Evolutionary conservation across 2,329 filamentous ascomycete species (phyloP).

Genomic region (Drechslerella coelobrocha): DNA sequence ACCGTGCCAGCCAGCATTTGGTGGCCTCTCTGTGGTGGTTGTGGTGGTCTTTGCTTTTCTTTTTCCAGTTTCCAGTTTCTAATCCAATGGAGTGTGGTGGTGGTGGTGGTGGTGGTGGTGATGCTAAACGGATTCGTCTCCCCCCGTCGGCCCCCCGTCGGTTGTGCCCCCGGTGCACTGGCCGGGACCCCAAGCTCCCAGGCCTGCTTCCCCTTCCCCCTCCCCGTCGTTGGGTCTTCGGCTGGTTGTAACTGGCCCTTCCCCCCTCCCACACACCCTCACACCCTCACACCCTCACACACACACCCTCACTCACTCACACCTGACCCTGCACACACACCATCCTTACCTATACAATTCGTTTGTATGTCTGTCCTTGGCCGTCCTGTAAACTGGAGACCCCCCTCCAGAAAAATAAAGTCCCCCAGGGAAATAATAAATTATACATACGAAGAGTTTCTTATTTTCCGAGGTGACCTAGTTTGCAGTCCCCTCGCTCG

Average conservation of each 20-base stretch:
- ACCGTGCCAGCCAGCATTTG: slow-evolving; percentile 31
- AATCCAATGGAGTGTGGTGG: too few relatives aligned
- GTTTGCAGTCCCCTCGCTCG: slow-evolving; percentile 50
- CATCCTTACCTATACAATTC: slow-evolving; percentile 8
- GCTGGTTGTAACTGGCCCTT: slow-evolving; percentile 40
- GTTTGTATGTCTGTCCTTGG: not conserved
- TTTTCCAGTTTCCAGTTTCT: slow-evolving; percentile 24
- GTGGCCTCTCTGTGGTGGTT: slow-evolving; percentile 31
- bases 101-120: too few relatives aligned
- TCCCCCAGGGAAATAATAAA: slow-evolving; percentile 49
- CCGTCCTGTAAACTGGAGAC: slow-evolving; percentile 3
- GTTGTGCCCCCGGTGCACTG: not conserved
- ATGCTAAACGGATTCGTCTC: slow-evolving; percentile 33
- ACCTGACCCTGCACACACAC: slow-evolving; percentile 31
- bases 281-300: slow-evolving; percentile 25
- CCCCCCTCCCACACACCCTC: slow-evolving; percentile 28
- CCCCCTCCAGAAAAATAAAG: slow-evolving; percentile 20
- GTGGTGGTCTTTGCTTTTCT: too few relatives aligned
- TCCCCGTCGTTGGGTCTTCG: slow-evolving; percentile 37
- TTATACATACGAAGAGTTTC: slow-evolving; percentile 47
- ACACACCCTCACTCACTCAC: slow-evolving; percentile 39
- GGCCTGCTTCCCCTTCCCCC: slow-evolving; percentile 12
- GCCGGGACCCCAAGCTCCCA: not conserved
- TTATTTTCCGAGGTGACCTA: slow-evolving; percentile 51
- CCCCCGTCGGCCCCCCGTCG: not conserved